Evolutionary conservation across 2,329 filamentous ascomycete species (phyloP), one percentile per base, ranked within the genome.

Genomic region (Neonectria hederae): DNA sequence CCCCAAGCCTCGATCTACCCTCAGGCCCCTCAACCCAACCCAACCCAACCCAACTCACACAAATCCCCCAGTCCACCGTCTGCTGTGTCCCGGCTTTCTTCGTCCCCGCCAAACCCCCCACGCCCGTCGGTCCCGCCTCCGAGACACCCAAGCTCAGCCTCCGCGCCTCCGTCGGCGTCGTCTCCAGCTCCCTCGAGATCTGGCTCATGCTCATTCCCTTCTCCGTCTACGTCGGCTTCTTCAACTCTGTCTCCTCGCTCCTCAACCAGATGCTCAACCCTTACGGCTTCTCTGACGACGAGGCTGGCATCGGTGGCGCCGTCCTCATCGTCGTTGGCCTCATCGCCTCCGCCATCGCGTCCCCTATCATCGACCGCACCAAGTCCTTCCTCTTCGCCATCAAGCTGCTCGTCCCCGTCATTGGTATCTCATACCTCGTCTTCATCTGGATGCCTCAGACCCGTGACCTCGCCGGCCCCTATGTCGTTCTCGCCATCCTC

Each of bases 271-370:
- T 98, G 76, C 87, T 98, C 68, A 83, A 87, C 42, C 96, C 96
- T 0, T 95, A 97, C 80, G 92, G 89, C 73, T 97, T 93, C 85
- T 86, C 83, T 63, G 91, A 97, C 76, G 90, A 91, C 68, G 86
- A 97, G 60, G 92, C 95, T 22, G 96, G 96, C 35, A 94, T 98
- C 73, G 93, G 90, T 11, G 96, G 96, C 68, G 96, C 92, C 0
- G 79, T 98, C 9, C 86, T 98, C 35, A 98, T 98, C 76, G 84
- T 97, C 51, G 92, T 96, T 57, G 96, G 96, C 9, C 88, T 99
- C 1, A 84, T 97, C 48, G 79, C 87, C 5, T 86, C 93, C 0
- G 96, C 93, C 14, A 83, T 97, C 65, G 85, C 89, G 0, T 92
- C 90, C 0, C 95, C 95, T 0, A 84, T 97, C 69, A 87, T 97